phyloP scores from a whole-genome alignment of 2,329 filamentous ascomycete species.

The Ophiosphaerella narmari region DNA sequence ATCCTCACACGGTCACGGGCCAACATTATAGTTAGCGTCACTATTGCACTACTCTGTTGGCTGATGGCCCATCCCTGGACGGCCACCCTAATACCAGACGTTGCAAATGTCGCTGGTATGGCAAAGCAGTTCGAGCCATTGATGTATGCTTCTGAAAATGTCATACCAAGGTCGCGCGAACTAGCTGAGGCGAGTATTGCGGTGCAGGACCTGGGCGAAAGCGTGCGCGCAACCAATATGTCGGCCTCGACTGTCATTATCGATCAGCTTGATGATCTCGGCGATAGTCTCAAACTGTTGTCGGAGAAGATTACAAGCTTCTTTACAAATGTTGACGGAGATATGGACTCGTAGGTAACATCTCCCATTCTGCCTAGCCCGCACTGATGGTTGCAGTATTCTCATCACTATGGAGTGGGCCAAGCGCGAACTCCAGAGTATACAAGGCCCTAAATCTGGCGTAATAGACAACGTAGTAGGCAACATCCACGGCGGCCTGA shows the following conservation, averaged over 20 bases:
- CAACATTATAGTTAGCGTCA: conserved; percentile 65
- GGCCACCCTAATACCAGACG: conserved; percentile 73
- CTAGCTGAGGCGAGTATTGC: conserved; percentile 90
- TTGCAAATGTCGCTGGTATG: conserved; percentile 87
- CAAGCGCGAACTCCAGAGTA: conserved; percentile 73
- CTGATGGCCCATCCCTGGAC: conserved; percentile 68
- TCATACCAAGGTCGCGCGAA: conserved; percentile 81
- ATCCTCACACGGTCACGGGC: conserved; percentile 70
- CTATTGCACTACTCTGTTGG: conserved; percentile 68
- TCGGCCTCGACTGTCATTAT: conserved; percentile 86
- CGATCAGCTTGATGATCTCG: conserved; percentile 80
- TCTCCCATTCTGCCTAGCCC: not conserved
- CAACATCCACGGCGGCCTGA: conserved; percentile 80
- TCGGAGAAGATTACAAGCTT: conserved; percentile 87
- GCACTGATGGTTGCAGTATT: conserved; percentile 60
- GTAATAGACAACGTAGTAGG: conserved; percentile 76
- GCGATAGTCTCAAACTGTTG: conserved; percentile 81
- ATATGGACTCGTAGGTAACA: conserved; percentile 74
- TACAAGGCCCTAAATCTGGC: conserved; percentile 49
- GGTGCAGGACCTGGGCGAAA: conserved; percentile 93
- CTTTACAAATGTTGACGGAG: conserved; percentile 90
- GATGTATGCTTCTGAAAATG: conserved; percentile 92
- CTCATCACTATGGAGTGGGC: conserved; percentile 97
- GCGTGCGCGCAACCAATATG: conserved; percentile 86
- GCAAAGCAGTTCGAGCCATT: conserved; percentile 92